These are phyloP conservation scores for Rhipidocladum racemiflorum DNA, from an alignment of 176 grass and related monocot genomes.

Conservation along the genomic window DNA sequence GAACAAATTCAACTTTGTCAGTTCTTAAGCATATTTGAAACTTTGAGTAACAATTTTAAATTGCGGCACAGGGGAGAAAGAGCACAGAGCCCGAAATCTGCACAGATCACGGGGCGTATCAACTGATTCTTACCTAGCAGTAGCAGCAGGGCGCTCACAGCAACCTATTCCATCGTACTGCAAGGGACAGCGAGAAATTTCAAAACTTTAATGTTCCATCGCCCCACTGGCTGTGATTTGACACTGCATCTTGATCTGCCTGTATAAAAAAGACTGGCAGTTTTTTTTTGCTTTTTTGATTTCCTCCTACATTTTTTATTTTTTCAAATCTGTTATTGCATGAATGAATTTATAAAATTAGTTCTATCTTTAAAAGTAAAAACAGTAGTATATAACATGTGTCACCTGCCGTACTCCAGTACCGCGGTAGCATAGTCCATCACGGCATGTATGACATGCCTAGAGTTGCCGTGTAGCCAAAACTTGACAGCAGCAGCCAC, in stretches of 20 bases:
- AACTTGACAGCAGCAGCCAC: too few species aligned
- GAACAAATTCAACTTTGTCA: background rate
- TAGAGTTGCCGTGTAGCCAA: too few species aligned
- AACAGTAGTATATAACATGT: too few species aligned
- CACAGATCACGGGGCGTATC: constrained; percentile 41
- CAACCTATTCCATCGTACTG: constrained; percentile 11
- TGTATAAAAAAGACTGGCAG: too few species aligned
- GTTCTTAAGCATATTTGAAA: background rate
- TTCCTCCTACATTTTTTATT: too few species aligned
- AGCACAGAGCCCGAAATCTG: background rate
- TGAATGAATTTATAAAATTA: too few species aligned
- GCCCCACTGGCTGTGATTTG: background rate
- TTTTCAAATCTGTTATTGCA: too few species aligned
- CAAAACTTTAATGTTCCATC: constrained; percentile 30
- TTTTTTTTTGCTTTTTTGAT: too few species aligned
- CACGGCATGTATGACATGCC: too few species aligned
- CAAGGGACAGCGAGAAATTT: constrained; percentile 27
- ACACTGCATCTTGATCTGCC: background rate
- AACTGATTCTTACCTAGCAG: background rate
- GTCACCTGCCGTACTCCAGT: too few species aligned
- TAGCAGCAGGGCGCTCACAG: background rate
- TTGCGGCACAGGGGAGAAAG: background rate
- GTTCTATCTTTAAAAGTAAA: too few species aligned
- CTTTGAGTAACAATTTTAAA: background rate
- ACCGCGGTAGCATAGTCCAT: too few species aligned